Evolutionary conservation across 177 flowering plant species (phyloP), one percentile per base, ranked within the genome.

Genomic region (Telopea speciosissima): DNA sequence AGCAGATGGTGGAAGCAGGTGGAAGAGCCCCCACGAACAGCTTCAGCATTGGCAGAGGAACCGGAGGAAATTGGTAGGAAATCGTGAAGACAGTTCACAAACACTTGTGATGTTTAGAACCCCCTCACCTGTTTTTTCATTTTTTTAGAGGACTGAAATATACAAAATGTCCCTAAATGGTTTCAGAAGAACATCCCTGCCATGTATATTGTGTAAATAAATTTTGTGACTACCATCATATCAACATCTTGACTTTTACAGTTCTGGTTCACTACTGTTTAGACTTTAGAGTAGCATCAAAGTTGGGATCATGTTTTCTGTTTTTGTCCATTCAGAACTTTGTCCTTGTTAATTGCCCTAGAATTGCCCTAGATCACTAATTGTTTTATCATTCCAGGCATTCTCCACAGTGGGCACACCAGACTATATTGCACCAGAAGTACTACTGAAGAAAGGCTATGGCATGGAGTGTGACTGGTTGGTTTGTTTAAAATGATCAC

Each of bases 361-460:
- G 8, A 44, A n/a, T n/a, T n/a, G n/a, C n/a, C n/a, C n/a, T n/a
- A n/a, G n/a, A n/a, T 12, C 19, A 16, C 54, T 49, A 49, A 49
- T 36, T 12, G 54, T 49, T 49, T 49, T 49, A 16, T 49, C 19
- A 10, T 16, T 11, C 3, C 86, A 89, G 94, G 94, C 94, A 67
- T 89, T 85, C 73, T 88, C 94, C 16, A 89, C 94, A 77, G 94
- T 89, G 74, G 94, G 94, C 61, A 89, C 94, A 60, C 94, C 94
- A 12, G 94, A 89, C 72, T 89, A 89, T 69, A 89, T 89, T 77
- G 94, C 94, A 77, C 94, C 94, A 56, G 94, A 89, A 78, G 94
- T 89, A 74, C 74, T 89, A 17, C 72, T 88, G 79, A 89, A 89
- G 80, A 89, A 89, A 74, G 94, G 94, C 61, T 89, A 89, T 79